phyloP scores from a whole-genome alignment of 2,329 filamentous ascomycete species.

The Blumeria hordei region DNA sequence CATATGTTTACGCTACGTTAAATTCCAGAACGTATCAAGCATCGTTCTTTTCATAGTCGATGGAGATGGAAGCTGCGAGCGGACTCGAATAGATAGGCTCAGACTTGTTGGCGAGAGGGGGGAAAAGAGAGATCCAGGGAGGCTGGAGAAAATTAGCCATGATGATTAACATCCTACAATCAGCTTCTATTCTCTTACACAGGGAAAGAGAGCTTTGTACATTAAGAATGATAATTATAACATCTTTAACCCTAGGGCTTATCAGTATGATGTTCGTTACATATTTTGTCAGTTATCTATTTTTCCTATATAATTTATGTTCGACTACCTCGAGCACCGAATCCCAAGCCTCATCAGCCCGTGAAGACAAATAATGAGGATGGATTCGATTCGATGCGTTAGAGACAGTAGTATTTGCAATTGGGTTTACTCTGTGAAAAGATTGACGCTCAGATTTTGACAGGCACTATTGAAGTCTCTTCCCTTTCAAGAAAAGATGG shows the following conservation, averaged over 20 bases:
- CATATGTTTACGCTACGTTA: slow-evolving; percentile 65
- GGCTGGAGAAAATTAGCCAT: slow-evolving; percentile 49
- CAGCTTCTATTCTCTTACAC: background rate
- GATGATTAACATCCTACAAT: background rate
- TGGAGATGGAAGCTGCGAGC: slow-evolving; percentile 62
- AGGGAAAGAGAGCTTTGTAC: background rate
- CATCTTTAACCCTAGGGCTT: no score
- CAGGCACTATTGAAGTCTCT: slow-evolving; percentile 11
- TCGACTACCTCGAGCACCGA: slow-evolving; percentile 23
- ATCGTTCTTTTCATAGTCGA: slow-evolving; percentile 74
- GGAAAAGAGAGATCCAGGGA: slow-evolving; percentile 79
- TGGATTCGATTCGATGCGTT: slow-evolving; percentile 5
- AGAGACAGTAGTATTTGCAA: slow-evolving; percentile 31
- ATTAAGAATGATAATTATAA: no score
- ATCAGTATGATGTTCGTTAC: no score
- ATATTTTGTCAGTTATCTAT: no score
- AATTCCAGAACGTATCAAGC: slow-evolving; percentile 84
- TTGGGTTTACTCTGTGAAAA: slow-evolving; percentile 27
- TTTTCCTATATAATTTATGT: no score
- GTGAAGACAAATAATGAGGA: slow-evolving; percentile 11
- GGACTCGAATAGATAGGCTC: slow-evolving; percentile 59
- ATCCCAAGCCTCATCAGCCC: slow-evolving; percentile 10
- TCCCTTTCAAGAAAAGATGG: slow-evolving; percentile 5
- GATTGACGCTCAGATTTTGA: slow-evolving; percentile 15
- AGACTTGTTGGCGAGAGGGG: slow-evolving; percentile 70